A percentile compares a stretch with the other conserved stretches of the same genome.
Conservation (phyloP, 1,139 yeast species). For the Saccharomycopsis hybrid region DNA sequence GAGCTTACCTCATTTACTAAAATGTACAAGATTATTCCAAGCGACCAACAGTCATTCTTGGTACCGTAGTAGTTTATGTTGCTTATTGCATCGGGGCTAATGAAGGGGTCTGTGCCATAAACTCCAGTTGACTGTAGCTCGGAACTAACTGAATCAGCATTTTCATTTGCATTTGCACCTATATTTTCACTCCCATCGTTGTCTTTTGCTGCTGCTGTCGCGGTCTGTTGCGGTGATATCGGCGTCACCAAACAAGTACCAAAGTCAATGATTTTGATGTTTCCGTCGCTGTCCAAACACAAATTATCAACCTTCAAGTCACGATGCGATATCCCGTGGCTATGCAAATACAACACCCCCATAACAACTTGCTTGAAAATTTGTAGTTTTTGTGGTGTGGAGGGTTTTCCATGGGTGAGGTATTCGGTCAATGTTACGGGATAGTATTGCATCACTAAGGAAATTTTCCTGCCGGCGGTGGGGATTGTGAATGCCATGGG, state of each 20-base stretch:
- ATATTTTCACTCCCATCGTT: constrained; percentile 96
- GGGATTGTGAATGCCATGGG: too few relatives aligned
- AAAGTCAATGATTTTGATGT: constrained; percentile 68
- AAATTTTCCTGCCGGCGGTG: constrained; percentile 3
- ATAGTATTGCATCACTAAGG: constrained; percentile 14
- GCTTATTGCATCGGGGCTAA: constrained; percentile 58
- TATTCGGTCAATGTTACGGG: constrained; percentile 11
- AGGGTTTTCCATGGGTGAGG: constrained; percentile 6
- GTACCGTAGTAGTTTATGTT: constrained; percentile 54
- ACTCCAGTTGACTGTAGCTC: constrained; percentile 54
- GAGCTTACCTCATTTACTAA: constrained; percentile 23
- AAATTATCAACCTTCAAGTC: constrained; percentile 72
- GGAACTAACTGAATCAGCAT: too few relatives aligned
- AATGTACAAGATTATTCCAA: constrained; percentile 39
- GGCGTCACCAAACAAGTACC: constrained; percentile 52
- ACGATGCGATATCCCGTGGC: constrained; percentile 62
- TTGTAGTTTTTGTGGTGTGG: neutral
- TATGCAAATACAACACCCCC: constrained; percentile 55
- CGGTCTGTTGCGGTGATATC: too few relatives aligned
- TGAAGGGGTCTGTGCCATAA: constrained; percentile 62
- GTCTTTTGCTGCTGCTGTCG: too few relatives aligned
- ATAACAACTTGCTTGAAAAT: constrained; percentile 50
- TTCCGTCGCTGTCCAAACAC: constrained; percentile 59
- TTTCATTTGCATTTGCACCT: too few relatives aligned
- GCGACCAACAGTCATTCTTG: constrained; percentile 62